These are phyloP conservation scores for Oryza officinalis DNA, from an alignment of 176 grass and related monocot genomes.

Conservation along the genomic window DNA sequence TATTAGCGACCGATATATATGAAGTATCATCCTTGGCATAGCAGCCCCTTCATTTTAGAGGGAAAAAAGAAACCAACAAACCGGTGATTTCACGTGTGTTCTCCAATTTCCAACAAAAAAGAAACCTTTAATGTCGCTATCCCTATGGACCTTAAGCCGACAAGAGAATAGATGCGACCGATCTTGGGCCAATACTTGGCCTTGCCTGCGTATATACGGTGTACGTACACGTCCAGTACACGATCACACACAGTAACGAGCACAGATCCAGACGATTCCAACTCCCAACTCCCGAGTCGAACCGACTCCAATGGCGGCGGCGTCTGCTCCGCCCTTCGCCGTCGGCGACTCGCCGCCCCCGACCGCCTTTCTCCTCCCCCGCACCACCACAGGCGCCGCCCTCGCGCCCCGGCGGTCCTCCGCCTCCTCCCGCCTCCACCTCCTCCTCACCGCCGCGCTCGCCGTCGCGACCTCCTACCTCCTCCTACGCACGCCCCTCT, in stretches of 20 bases:
- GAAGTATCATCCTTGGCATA: too few species aligned
- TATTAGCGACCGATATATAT: too few species aligned
- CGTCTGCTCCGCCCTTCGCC: not conserved
- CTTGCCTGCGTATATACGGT: too few species aligned
- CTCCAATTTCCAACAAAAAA: too few species aligned
- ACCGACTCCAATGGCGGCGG: constrained; percentile 36
- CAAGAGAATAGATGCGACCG: too few species aligned
- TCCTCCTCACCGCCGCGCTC: constrained; percentile 31
- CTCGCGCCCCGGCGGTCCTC: not conserved
- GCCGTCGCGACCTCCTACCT: constrained; percentile 33
- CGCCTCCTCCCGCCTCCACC: constrained; percentile 20
- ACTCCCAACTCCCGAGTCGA: not conserved
- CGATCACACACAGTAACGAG: not conserved
- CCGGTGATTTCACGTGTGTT: too few species aligned
- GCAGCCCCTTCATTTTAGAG: too few species aligned
- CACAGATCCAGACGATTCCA: constrained; percentile 12
- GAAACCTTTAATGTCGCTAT: too few species aligned
- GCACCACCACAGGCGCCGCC: not conserved
- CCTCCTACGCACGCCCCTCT: constrained; percentile 21
- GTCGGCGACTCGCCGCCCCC: not conserved
- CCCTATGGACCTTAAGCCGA: too few species aligned
- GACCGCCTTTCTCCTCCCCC: constrained; percentile 12
- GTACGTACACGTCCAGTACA: not conserved
- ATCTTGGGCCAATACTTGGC: too few species aligned
- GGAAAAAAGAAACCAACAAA: too few species aligned